Conservation (phyloP, 495 filamentous ascomycete genomes). For the Apodospora peruviana region DNA sequence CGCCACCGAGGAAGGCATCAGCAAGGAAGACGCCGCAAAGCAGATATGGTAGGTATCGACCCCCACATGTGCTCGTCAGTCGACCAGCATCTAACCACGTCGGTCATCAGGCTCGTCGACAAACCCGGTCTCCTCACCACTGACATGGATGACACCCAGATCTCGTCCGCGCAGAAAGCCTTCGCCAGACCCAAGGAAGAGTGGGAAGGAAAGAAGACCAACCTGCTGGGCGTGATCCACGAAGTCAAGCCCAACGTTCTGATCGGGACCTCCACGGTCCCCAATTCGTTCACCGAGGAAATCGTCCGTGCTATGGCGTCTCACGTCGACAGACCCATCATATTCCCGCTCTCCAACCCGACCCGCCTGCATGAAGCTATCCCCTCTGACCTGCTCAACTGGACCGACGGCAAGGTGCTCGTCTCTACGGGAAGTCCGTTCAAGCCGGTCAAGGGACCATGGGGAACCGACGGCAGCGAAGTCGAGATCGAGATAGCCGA, state of each 20-base stretch:
- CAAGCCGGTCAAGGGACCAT: conserved; percentile 61
- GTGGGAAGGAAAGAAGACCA: conserved; percentile 53
- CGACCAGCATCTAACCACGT: not conserved
- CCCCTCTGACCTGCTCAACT: conserved; percentile 69
- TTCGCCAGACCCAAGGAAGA: conserved; percentile 63
- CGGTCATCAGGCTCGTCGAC: conserved; percentile 64
- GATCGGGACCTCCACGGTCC: conserved; percentile 78
- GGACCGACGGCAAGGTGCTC: conserved; percentile 75
- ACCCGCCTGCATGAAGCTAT: conserved; percentile 79
- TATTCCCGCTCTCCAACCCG: conserved; percentile 83
- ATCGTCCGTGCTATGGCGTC: conserved; percentile 74
- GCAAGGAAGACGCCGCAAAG: conserved; percentile 67
- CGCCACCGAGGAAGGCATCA: conserved; percentile 57
- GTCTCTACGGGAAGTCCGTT: conserved; percentile 85
- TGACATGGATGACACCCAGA: conserved; percentile 32
- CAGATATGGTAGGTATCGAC: conserved; percentile 64
- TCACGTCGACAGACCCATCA: conserved; percentile 68
- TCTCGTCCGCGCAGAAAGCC: conserved; percentile 59
- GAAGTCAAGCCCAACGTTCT: conserved; percentile 74
- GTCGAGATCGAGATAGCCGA: conserved; percentile 65
- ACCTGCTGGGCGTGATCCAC: conserved; percentile 62
- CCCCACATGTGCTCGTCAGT: not conserved
- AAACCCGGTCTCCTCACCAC: conserved; percentile 72
- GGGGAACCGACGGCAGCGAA: conserved; percentile 49
- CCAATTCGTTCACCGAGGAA: conserved; percentile 72